These are phyloP conservation scores for Cladophialophora psammophila DNA, from an alignment of 2,329 filamentous ascomycete genomes.

Conservation along the genomic window DNA sequence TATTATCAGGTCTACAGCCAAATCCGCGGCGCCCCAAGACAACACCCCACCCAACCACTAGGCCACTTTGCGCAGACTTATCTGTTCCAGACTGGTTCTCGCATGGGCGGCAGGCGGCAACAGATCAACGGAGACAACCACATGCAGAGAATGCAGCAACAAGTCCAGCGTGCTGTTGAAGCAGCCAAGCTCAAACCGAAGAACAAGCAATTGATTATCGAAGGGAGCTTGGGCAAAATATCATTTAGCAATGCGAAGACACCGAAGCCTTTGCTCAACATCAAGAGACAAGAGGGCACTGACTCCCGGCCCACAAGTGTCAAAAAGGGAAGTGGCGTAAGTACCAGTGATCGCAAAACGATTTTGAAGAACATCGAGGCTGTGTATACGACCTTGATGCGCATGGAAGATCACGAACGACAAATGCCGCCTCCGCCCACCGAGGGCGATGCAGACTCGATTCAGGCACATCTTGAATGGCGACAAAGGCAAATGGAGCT, in stretches of 20 bases:
- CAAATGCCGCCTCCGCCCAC: constrained; percentile 73
- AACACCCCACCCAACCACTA: constrained; percentile 89
- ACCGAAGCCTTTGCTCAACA: constrained; percentile 90
- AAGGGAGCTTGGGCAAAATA: constrained; percentile 95
- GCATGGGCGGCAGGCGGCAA: constrained; percentile 77
- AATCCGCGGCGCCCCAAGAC: constrained; percentile 86
- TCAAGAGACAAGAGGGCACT: constrained; percentile 81
- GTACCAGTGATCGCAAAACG: constrained; percentile 77
- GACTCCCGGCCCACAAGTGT: constrained; percentile 58
- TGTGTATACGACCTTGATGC: constrained; percentile 88
- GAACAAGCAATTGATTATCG: constrained; percentile 95
- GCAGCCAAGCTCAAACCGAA: constrained; percentile 97
- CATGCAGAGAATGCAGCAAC: constrained; percentile 98
- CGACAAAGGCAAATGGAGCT: constrained; percentile 72
- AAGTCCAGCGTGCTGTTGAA: constrained; percentile 95
- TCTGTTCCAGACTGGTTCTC: constrained; percentile 89
- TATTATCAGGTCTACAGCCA: constrained; percentile 98
- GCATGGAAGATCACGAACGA: constrained; percentile 90
- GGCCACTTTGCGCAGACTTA: constrained; percentile 99
- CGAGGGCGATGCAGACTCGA: constrained; percentile 68
- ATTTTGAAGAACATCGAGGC: constrained; percentile 86
- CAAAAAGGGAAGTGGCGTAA: constrained; percentile 58
- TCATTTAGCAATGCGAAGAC: constrained; percentile 99
- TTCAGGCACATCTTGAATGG: constrained; percentile 82
- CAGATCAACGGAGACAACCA: constrained; percentile 91